Evolutionary conservation across 2,329 filamentous ascomycete genomes (phyloP).

Genomic region (Fusarium nygamai): DNA sequence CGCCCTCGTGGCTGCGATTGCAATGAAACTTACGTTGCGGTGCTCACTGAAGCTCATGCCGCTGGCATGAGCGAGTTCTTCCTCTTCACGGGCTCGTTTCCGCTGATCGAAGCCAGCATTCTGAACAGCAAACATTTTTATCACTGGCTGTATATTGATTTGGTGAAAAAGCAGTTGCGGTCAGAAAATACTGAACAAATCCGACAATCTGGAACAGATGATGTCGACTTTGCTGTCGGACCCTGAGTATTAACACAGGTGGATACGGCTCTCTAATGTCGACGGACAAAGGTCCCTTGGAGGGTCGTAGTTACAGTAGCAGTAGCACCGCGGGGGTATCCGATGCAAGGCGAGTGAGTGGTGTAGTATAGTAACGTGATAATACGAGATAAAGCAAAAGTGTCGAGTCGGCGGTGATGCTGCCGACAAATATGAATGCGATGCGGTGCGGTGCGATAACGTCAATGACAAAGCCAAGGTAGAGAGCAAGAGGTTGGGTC

Average conservation of each 20-base stretch:
- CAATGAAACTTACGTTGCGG: conserved; percentile 56
- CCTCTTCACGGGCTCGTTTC: conserved; percentile 59
- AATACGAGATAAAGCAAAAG: conserved; percentile 1
- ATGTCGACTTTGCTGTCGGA: conserved; percentile 30
- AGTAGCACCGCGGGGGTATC: conserved; percentile 28
- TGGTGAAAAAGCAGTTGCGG: conserved; percentile 6
- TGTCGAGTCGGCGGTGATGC: not conserved
- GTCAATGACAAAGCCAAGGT: conserved; percentile 13
- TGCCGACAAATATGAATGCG: conserved; percentile 11
- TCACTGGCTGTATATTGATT: not conserved
- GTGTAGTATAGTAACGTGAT: conserved; percentile 22
- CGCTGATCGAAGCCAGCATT: conserved; percentile 48
- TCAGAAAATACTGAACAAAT: conserved; percentile 11
- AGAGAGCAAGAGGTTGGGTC: conserved; percentile 27
- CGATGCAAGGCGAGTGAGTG: conserved; percentile 11
- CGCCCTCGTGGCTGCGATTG: not conserved
- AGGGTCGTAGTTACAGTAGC: conserved; percentile 2
- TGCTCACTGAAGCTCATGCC: conserved; percentile 60
- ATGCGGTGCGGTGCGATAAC: conserved; percentile 1
- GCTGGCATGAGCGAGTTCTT: conserved; percentile 50
- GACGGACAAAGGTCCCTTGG: conserved; percentile 25
- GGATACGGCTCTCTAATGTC: conserved; percentile 21
- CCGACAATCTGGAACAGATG: conserved; percentile 12
- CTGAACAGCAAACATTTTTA: conserved; percentile 52
- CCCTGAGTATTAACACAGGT: conserved; percentile 41